These are phyloP conservation scores for Chiua virens DNA, from an alignment of 768 basidiomycete genomes.

Conservation along the genomic window DNA sequence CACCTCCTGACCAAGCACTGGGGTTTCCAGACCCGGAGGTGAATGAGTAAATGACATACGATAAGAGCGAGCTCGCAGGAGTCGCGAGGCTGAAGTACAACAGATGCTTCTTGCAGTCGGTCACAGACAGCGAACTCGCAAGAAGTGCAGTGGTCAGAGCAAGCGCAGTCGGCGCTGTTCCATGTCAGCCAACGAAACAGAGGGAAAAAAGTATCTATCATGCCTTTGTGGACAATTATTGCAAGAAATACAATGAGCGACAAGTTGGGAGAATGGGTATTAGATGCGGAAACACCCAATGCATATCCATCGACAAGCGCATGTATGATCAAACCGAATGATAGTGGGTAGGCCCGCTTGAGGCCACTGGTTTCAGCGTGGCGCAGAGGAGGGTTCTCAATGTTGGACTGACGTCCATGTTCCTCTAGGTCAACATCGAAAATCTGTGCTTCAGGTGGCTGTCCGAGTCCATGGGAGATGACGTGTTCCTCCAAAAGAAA, in stretches of 20 bases:
- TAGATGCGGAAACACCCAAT: slow-evolving; percentile 73
- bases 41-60: slow-evolving; percentile 64
- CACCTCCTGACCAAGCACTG: slow-evolving; percentile 65
- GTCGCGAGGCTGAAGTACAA: slow-evolving; percentile 81
- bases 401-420: slow-evolving; percentile 40
- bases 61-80: slow-evolving; percentile 76
- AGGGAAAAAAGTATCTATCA: background rate
- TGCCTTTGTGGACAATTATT: slow-evolving; percentile 88
- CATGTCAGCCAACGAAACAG: slow-evolving; percentile 7
- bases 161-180: slow-evolving; percentile 82
- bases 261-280: slow-evolving; percentile 44
- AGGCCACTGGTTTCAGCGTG: slow-evolving; percentile 24
- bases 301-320: slow-evolving; percentile 91
- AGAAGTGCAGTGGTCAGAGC: slow-evolving; percentile 86
- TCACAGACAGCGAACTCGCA: slow-evolving; percentile 65
- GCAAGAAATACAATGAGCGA: slow-evolving; percentile 90
- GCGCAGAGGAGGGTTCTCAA: slow-evolving; percentile 12
- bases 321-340: slow-evolving; percentile 85
- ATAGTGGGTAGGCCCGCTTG: slow-evolving; percentile 63
- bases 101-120: slow-evolving; percentile 73
- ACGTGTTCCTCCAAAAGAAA: slow-evolving; percentile 67
- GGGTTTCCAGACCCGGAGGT: slow-evolving; percentile 38
- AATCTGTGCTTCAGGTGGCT: slow-evolving; percentile 31
- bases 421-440: slow-evolving; percentile 68
- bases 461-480: slow-evolving; percentile 52